Evolutionary conservation across 1,284 basidiomycete species (phyloP).

Genomic region (Leucoagaricus sp.): DNA sequence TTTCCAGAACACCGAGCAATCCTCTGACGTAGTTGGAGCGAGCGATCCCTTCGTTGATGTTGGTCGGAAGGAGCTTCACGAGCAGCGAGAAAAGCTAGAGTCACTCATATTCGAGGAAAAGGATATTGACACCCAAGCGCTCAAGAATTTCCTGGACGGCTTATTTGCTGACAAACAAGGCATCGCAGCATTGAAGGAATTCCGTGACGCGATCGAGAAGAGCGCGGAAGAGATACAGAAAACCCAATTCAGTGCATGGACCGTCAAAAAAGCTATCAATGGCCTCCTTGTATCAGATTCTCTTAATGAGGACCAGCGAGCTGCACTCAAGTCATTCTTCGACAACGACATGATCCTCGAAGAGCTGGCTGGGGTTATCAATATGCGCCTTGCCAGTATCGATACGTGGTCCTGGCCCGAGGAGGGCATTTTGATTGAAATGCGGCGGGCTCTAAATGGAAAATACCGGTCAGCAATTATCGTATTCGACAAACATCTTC

Average conservation of each 20-base stretch:
- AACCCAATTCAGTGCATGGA: not conserved
- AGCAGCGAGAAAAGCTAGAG: not conserved
- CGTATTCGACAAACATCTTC: constrained; percentile 13
- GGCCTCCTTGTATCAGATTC: constrained; percentile 32
- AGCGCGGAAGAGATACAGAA: not conserved
- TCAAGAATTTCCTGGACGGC: not conserved
- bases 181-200: not conserved
- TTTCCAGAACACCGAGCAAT: not conserved
- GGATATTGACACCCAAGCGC: not conserved
- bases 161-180: not conserved
- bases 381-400: constrained; percentile 41
- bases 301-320: constrained; percentile 39
- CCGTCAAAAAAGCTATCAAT: not conserved
- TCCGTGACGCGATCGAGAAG: not conserved
- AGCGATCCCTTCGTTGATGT: not conserved
- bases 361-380: constrained; percentile 43
- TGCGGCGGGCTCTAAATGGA: constrained; percentile 44
- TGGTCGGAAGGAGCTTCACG: not conserved
- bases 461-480: constrained; percentile 32
- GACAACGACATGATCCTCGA: constrained; percentile 38
- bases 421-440: constrained; percentile 41
- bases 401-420: constrained; percentile 43
- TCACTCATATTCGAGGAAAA: not conserved
- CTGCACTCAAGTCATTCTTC: constrained; percentile 38
- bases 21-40: not conserved